Conservation (phyloP, 148 eudicot species). For the Linanthus parryae region DNA sequence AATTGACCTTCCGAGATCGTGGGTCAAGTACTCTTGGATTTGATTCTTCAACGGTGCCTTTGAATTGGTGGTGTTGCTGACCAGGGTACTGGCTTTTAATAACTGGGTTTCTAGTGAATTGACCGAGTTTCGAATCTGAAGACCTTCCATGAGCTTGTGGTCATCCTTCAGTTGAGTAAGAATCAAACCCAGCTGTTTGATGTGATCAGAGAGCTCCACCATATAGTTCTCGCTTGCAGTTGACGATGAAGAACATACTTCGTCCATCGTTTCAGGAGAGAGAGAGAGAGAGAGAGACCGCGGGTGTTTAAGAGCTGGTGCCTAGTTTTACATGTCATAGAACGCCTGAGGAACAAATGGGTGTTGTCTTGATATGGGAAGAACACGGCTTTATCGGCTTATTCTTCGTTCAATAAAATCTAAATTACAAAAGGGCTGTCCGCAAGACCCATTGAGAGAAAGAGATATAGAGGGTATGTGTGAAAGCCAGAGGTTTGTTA, state of each 20-base stretch:
- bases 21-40: constrained; percentile 41
- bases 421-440: too few relatives aligned
- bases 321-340: too few relatives aligned
- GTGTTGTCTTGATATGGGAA: too few relatives aligned
- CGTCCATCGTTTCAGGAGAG: constrained; percentile 38
- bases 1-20: constrained; percentile 56
- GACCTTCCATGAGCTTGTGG: constrained; percentile 25
- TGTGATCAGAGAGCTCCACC: constrained; percentile 32
- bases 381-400: too few relatives aligned
- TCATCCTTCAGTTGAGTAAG: constrained; percentile 35
- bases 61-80: constrained; percentile 15
- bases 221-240: constrained; percentile 25
- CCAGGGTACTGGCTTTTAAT: constrained; percentile 28
- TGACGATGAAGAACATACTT: constrained; percentile 32
- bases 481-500: too few relatives aligned
- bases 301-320: too few relatives aligned
- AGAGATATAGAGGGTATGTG: too few relatives aligned
- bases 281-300: too few relatives aligned
- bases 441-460: too few relatives aligned
- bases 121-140: constrained; percentile 44
- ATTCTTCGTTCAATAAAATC: too few relatives aligned
- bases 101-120: constrained; percentile 47
- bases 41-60: constrained; percentile 16
- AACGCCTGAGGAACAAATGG: too few relatives aligned
- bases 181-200: constrained; percentile 42